Evolutionary conservation across 805 yeast genomes (phyloP), one percentile per base, ranked within the genome.

Genomic region (Barnettozyma pratensis): DNA sequence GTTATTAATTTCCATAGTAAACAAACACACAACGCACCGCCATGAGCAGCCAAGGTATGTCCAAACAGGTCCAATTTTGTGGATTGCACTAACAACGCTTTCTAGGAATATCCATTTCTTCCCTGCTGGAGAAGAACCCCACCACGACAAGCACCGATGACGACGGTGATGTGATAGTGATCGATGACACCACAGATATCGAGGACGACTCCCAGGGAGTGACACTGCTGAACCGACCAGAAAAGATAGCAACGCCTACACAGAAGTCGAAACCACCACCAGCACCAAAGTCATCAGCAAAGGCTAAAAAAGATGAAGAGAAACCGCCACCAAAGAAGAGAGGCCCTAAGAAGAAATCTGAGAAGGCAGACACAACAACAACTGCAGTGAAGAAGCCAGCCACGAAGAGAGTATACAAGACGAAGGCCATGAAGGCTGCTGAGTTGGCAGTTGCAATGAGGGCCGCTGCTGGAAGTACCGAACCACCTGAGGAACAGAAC

Each of bases 371-470:
- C 9, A 26, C 14, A 30, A 11, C 27, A 2, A 42, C 46, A 27
- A 40, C 45, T 34, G 49, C 51, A 14, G 47, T 49, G 36, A 9
- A 25, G 19, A 39, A 49, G 31, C 41, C 45, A 19, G 19, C 19
- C 19, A 19, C 19, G 10, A 39, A 49, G 19, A 34, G 47, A 34
- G 19, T 9, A 4, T 43, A 46, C 9, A 42, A 44, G 30, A n/a
- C 45, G 4, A 49, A 46, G 25, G 42, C 46, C 7, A 19, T 39
- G 2, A 50, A 41, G 28, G 49, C 52, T 30, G 45, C 49, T 32
- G 52, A 46, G 26, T 1, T 39, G 5, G 52, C 52, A n/a, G 46
- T 44, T 19, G 44, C 44, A 11, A 44, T 44, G 47, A 40, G 47
- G 40, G 53, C 48, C 7, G 49, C 48, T 6, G 37, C 43, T 8